Evolutionary conservation across 139 green algal species (phyloP), one percentile per base, ranked within the genome.

Genomic region (Pycnococcus provasolii): DNA sequence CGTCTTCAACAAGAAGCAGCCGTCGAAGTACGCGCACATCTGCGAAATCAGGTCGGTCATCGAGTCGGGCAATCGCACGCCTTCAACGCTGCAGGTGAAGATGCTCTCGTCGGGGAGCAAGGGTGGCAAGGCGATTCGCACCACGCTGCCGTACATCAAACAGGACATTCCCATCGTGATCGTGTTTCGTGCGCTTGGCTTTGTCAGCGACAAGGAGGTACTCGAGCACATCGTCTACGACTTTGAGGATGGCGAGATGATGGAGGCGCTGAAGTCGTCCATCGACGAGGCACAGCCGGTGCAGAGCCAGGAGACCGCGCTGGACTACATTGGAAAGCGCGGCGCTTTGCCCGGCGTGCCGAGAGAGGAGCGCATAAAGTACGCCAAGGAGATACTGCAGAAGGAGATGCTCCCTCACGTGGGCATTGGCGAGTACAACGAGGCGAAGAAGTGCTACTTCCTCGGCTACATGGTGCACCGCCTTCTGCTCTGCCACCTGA

Each of bases 241-340:
- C 60, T 84, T 85, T 67, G 43, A 72, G 2, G 77, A 98, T 76
- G 81, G 79, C 8, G 88, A 86, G 13, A 96, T 98, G 89, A 88
- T 97, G 84, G 91, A 97, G 59, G 83, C 86, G 15, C 81, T 99
- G 72, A 71, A 88, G 45, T 79, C 89, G 1, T 94, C 83, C 44
- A 90, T 99, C 39, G 93, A 99, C 75, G 91, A 97, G 83, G 94
- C 90, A 4, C 82, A 89, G 66, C 86, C 87, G 57, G 90, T 97
- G 72, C 85, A 96, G 72, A 85, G 58, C 53, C 73, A 85, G 46
- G 44, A 84, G 9, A 79, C 94, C 51, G 92, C 91, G 3, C 85
- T 99, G 41, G 93, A 99, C 71, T 97, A 91, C 82, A 96, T 99
- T 40, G 92, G 91, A 69, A 85, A 86, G 65, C 89, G 90, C 55